A percentile compares a stretch with the other conserved stretches of the same genome.
Conservation (phyloP, 2,329 filamentous ascomycete genomes). For the Aureobasidium zeae region DNA sequence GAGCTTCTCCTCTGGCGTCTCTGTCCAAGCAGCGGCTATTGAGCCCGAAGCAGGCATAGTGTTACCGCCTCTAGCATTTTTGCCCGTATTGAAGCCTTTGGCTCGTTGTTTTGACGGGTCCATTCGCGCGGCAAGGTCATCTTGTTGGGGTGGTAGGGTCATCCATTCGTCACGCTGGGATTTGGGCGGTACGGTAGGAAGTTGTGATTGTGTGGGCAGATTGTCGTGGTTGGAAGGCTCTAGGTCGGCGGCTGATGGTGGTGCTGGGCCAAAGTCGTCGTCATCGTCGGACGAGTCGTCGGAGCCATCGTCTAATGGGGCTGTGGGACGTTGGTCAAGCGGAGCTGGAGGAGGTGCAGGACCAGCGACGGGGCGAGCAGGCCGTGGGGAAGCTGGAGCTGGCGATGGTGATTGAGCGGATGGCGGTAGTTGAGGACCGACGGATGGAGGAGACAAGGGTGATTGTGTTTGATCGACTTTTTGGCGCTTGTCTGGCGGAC, state of each 20-base stretch:
- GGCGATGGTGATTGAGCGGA: no score
- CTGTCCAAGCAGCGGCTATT: conserved; percentile 65
- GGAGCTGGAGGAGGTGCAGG: conserved; percentile 47
- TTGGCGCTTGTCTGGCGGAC: conserved; percentile 42
- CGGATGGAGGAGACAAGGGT: conserved; percentile 29
- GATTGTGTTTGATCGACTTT: conserved; percentile 40
- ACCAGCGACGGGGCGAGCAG: conserved; percentile 35
- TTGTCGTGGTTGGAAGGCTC: neutral
- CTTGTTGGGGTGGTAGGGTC: conserved; percentile 42
- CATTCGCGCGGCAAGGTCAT: conserved; percentile 48
- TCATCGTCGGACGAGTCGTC: conserved; percentile 32
- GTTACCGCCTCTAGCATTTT: conserved; percentile 41
- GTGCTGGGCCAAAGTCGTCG: conserved; percentile 40
- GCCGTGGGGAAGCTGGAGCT: neutral
- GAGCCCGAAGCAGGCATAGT: conserved; percentile 25
- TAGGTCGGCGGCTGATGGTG: conserved; percentile 25
- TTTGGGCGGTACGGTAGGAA: conserved; percentile 16
- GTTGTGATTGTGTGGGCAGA: neutral
- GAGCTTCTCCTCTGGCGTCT: conserved; percentile 81
- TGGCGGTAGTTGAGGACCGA: neutral
- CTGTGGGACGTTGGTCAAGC: conserved; percentile 37
- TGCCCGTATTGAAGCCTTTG: conserved; percentile 71
- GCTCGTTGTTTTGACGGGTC: conserved; percentile 78
- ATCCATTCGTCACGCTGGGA: conserved; percentile 64
- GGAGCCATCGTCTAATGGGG: conserved; percentile 26